Evolutionary conservation across 768 basidiomycete species (phyloP).

Genomic region (Boletales sp.): DNA sequence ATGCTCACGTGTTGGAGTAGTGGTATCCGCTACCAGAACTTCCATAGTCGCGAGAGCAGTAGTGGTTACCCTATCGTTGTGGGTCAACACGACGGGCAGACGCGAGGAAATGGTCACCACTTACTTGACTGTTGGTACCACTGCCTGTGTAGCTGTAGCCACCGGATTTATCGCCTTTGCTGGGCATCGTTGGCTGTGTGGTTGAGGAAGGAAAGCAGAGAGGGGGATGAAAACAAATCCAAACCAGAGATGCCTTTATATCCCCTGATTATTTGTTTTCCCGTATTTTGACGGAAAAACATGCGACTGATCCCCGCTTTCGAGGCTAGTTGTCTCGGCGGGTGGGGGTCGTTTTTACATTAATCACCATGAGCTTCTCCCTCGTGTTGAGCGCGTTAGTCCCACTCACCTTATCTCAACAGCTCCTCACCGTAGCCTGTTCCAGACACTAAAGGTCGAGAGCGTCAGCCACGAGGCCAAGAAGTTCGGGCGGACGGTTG

Average conservation of each 20-base stretch:
- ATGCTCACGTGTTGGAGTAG: conserved; percentile 54
- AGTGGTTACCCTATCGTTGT: conserved; percentile 54
- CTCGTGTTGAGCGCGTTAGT: no score
- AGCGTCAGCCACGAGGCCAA: conserved; percentile 13
- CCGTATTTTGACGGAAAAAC: conserved; percentile 7
- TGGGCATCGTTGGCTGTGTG: conserved; percentile 11
- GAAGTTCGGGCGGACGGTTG: conserved; percentile 8
- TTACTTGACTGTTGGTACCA: conserved; percentile 53
- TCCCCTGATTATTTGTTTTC: conserved; percentile 6
- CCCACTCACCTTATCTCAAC: background rate
- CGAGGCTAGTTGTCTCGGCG: no score
- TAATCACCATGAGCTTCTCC: no score
- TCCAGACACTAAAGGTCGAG: background rate
- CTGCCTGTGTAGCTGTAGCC: conserved; percentile 41
- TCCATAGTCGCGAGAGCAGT: conserved; percentile 50
- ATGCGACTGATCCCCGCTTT: no score
- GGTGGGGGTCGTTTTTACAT: no score
- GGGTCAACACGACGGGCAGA: background rate
- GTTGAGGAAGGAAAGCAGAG: background rate
- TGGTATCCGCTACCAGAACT: conserved; percentile 48
- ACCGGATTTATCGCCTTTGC: conserved; percentile 16
- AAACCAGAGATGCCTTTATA: background rate
- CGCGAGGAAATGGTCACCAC: conserved; percentile 3
- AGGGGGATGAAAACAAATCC: background rate
- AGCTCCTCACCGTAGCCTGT: background rate